A percentile compares a stretch with the other conserved stretches of the same genome.
Conservation (phyloP, 306 rosid genomes). For the Ormosia semicastrata region DNA sequence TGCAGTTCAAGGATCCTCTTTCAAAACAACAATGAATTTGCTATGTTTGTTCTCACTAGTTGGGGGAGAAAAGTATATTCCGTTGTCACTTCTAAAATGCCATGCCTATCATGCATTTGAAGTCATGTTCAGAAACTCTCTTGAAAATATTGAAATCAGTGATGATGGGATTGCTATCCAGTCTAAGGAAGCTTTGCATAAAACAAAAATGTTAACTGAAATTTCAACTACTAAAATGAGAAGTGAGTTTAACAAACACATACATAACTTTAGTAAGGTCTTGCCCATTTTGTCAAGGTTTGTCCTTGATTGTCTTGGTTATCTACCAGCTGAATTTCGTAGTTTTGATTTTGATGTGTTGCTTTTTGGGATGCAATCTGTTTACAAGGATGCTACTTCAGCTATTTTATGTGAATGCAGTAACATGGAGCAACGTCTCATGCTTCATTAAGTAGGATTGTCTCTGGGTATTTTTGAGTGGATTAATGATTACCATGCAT, state of each 20-base stretch:
- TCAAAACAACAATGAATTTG: conserved; percentile 70
- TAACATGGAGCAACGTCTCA: conserved; percentile 61
- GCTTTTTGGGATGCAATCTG: conserved; percentile 75
- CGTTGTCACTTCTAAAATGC: conserved; percentile 73
- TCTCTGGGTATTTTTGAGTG: conserved; percentile 78
- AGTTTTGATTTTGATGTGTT: conserved; percentile 70
- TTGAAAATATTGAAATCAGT: conserved; percentile 43
- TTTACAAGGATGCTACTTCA: conserved; percentile 68
- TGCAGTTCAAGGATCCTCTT: conserved; percentile 75
- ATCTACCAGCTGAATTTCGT: conserved; percentile 72
- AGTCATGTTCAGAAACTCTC: conserved; percentile 55
- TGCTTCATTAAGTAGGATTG: conserved; percentile 89
- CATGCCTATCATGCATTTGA: conserved; percentile 72
- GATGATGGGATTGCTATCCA: conserved; percentile 34
- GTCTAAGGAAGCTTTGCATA: conserved; percentile 37
- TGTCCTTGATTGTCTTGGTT: conserved; percentile 70
- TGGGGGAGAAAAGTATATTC: conserved; percentile 77
- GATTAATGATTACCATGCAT: conserved; percentile 65
- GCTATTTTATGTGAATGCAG: conserved; percentile 72
- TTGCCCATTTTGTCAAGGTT: conserved; percentile 58
- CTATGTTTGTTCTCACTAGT: conserved; percentile 61
- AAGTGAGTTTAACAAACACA: conserved; percentile 38
- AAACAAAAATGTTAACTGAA: conserved; percentile 24
- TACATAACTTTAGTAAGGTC: conserved; percentile 42
- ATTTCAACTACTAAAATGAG: conserved; percentile 37